Evolutionary conservation across 2,329 filamentous ascomycete genomes (phyloP), one percentile per base, ranked within the genome.

Genomic region (Xylariaceae sp.): DNA sequence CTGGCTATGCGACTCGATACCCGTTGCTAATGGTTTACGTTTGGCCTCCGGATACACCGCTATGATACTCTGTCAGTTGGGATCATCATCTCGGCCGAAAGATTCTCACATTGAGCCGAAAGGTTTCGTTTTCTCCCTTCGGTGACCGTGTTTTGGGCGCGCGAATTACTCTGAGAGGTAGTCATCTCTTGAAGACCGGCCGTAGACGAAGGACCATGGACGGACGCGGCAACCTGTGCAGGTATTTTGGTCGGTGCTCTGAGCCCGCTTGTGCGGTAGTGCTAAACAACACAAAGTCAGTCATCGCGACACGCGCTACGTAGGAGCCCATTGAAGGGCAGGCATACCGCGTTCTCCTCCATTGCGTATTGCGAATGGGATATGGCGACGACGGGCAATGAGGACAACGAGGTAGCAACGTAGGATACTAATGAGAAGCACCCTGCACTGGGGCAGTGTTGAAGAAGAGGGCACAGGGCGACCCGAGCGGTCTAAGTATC

Each of bases 91-190:
- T 57, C 57, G 22, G 19, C 46, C 51, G 34, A 29, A 53, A 42
- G 30, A 36, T 57, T 37, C 69, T 42, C 65, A 78, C 76, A 74
- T 63, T 76, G 71, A 41, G 74, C 69, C 2, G 74, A 72, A 12
- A 73, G 69, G 51, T 74, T 74, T 60, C 83, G 78, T 71, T 86
- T 86, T 56, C 78, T 52, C 12, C 70, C 72, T 1, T 66, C 63
- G 56, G 74, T 66, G 10, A 74, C 66, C 0, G 74, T 65, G 1
- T 70, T 67, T 47, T 76, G 77, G 10, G 71, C 67, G 47, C 81
- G 78, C 41, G 76, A 68, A 65, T 86, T 86, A 69, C 72, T 74
- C 63, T 85, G 80, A n/a, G 82, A 84, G 7, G 84, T 79, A 63
- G 73, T 77, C 60, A 82, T 78, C 63, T 85, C 81, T 9, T 75